Evolutionary conservation across 371 early-diverging fungal species (phyloP).

Genomic region (Saksenaea oblongispora): DNA sequence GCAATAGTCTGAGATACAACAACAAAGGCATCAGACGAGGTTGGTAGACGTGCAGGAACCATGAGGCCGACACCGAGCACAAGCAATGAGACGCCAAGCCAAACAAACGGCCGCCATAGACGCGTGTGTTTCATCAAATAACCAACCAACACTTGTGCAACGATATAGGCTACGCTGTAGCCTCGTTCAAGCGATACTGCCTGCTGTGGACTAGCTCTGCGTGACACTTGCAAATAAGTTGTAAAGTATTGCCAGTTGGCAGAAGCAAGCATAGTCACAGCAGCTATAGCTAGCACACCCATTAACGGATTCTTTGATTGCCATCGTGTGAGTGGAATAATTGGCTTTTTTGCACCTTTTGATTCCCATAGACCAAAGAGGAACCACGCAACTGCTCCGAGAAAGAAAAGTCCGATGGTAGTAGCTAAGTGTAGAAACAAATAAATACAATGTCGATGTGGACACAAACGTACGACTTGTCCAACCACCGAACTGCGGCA

Average conservation of each 20-base stretch:
- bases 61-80: constrained; percentile 41
- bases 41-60: constrained; percentile 45
- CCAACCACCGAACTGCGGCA: constrained; percentile 18
- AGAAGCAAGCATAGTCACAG: constrained; percentile 41
- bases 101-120: constrained; percentile 44
- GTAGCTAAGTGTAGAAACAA: neutral
- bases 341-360: constrained; percentile 40
- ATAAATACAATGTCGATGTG: neutral
- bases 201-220: constrained; percentile 18
- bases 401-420: neutral
- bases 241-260: constrained; percentile 46
- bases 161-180: constrained; percentile 33
- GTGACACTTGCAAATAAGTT: constrained; percentile 48
- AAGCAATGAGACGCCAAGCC: constrained; percentile 65
- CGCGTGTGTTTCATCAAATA: constrained; percentile 42
- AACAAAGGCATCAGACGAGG: constrained; percentile 30
- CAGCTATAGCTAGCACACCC: constrained; percentile 39
- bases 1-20: constrained; percentile 41
- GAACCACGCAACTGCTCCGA: neutral
- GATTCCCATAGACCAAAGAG: constrained; percentile 44
- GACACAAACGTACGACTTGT: constrained; percentile 2
- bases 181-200: constrained; percentile 36
- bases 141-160: constrained; percentile 34
- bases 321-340: constrained; percentile 52
- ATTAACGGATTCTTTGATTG: constrained; percentile 38